Evolutionary conservation across 805 yeast genomes (phyloP), one percentile per base, ranked within the genome.

Genomic region (Starmerella stellata): DNA sequence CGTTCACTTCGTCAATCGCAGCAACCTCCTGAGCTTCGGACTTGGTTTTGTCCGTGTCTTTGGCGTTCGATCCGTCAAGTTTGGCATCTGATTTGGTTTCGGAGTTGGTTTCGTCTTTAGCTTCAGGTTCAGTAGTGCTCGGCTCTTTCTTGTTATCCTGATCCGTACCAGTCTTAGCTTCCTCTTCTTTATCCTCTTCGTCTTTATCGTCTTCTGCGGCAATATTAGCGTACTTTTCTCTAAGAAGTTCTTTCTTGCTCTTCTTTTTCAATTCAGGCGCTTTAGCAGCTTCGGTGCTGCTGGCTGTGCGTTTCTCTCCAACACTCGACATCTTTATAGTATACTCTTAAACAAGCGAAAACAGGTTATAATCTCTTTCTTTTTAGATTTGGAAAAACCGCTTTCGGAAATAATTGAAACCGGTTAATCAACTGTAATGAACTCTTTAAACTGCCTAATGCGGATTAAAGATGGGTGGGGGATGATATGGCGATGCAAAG

Each of bases 1-100:
- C 47, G 15, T 31, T 27, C 24, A 63, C 71, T 23, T 59, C 68
- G 15, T 55, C 68, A 4, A 55, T 63, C 13, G 53, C 58, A 9
- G 43, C 25, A 23, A 23, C 25, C 11, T 7, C 25, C 11, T 23
- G 9, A 7, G 25, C 9, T 7, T 7, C 25, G 11, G 25, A 7
- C 7, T 23, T 11, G 11, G 25, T 11, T 23, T 7, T 11, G 25
- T 7, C 25, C 9, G 25, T 23, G 7, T 23, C 11, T 7, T 11
- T 7, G 9, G 25, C 25, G 7, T 23, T 11, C 7, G 9, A 7
- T 7, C 7, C 9, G 11, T 23, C 25, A 7, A 7, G 9, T 11
- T 23, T 23, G 9, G 25, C 25, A 7, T 23, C 25, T 7, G 25
- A 7, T 7, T 7, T 11, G 11, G 25, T 11, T 7, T 23, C 25